Evolutionary conservation across 2,329 filamentous ascomycete genomes (phyloP), one percentile per base, ranked within the genome.

Genomic region (Penicillium sp.): DNA sequence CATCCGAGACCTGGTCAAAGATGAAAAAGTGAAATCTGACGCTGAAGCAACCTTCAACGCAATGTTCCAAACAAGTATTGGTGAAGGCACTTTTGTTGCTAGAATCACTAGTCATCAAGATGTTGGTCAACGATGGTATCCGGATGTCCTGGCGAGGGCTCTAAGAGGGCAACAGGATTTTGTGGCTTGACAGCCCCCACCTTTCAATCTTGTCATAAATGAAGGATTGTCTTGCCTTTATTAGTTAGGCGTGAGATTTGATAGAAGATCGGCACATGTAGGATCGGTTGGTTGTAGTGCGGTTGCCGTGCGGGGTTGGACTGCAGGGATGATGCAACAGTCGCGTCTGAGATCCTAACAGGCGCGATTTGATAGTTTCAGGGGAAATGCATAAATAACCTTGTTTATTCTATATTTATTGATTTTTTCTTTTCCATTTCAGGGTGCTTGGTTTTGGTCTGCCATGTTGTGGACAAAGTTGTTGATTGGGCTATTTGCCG

Each of bases 51-150:
- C 72, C 1, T 75, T 75, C 44, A 73, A 75, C 26, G 42, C 66
- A 19, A 70, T 71, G 55, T 74, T 71, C 45, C 59, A 53, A 19
- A 69, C 67, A 4, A 66, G 63, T 42, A 69, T 72, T 3, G 72
- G 72, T 1, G 64, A 74, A 42, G 72, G 71, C 1, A 75, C 71
- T 0, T 64, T 75, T 2, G 63, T 75, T 23, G 72, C 72, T 16
- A 71, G 72, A 25, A 62, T 75, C 10, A 75, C 70, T 7, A 75
- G 72, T 42, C 72, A 75, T 45, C 72, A 73, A 37, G 72, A 75
- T 62, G 72, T 75, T 4, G 72, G 69, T 3, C 58, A 67, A 16
- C 59, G 71, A 57, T 75, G 72, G 72, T 75, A 75, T 65, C 72
- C 72, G 3, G 69, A 72, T 31, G 50, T 74, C 9, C 58, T 75